Base-by-base conservation (phyloP, 495 filamentous ascomycete genomes). In the Tuber microsphaerosporum region DNA sequence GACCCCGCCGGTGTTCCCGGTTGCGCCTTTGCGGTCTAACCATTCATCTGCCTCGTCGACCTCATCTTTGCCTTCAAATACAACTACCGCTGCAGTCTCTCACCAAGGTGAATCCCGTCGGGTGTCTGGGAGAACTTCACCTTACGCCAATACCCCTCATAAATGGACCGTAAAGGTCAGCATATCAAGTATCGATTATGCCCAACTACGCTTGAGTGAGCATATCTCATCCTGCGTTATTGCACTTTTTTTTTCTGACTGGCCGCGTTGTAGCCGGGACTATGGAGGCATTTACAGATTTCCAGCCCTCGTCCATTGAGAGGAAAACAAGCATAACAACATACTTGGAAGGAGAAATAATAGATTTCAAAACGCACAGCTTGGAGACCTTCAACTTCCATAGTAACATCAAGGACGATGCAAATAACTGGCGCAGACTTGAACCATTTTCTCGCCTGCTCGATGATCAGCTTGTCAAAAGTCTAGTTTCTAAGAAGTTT, bases 271-370 rank as follows among this genome's bases (percentile, higher is more conserved):
- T 42, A 81, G 78, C 90, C 22, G 91, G 91, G 7, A 92, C 91
- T 4, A 93, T 93, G 91, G 90, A 92, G 84, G 91, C 91, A 17
- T 92, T 90, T 85, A 89, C 92, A 78, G 91, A 92, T 88, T 19
- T 87, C 87, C 77, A 88, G 87, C 81, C 84, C 84, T 17, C 86
- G 85, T 2, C 86, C 86, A 70, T 70, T 20, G 86, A 86, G 0
- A 85, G 86, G n/a, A 88, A 87, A 72, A 87, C 89, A 16, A 81
- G 80, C 75, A 92, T 93, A 71, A 88, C 88, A 37, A 93, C 91
- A 2, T 93, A 90, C 79, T 85, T 93, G 26, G 91, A 93, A 85
- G 91, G 91, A 70, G 91, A 93, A 81, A 91, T 93, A 73, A 89
- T 93, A 76, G 91, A 93, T 83, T 91, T 93, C 82, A 88, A 87